phyloP scores from a whole-genome alignment of 805 yeast species.

The Candida ovalis region DNA sequence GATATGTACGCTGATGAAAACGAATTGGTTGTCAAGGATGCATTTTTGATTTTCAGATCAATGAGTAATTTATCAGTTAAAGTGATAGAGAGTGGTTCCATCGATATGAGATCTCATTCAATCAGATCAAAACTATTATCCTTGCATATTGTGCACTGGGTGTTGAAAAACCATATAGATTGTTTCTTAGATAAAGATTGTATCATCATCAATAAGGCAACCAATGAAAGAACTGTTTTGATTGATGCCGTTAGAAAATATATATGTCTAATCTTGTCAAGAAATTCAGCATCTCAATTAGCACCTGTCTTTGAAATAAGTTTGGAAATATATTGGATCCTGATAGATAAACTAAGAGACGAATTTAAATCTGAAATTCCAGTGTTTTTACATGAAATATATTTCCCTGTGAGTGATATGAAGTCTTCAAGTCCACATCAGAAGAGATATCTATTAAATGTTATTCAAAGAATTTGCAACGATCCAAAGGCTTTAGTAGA shows the following conservation, averaged over 20 bases:
- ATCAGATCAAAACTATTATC: constrained; percentile 89
- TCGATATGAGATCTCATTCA: constrained; percentile 87
- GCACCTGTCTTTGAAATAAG: constrained; percentile 91
- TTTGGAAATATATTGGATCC: constrained; percentile 88
- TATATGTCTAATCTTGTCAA: constrained; percentile 72
- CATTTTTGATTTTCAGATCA: constrained; percentile 87
- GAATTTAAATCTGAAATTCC: constrained; percentile 93
- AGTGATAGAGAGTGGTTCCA: constrained; percentile 66
- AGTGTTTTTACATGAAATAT: constrained; percentile 87
- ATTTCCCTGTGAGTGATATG: constrained; percentile 91
- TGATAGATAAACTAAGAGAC: constrained; percentile 75
- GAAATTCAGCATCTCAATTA: constrained; percentile 88
- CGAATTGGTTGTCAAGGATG: constrained; percentile 79
- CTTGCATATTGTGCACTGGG: constrained; percentile 80
- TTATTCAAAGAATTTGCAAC: constrained; percentile 77
- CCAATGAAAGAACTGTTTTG: constrained; percentile 55
- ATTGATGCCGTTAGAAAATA: constrained; percentile 82
- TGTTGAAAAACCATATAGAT: constrained; percentile 79
- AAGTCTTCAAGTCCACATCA: constrained; percentile 90
- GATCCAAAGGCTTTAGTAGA: constrained; percentile 92
- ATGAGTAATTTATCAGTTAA: constrained; percentile 92
- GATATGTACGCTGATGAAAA: constrained; percentile 48
- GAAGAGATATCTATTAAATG: constrained; percentile 76
- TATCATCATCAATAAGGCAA: constrained; percentile 45
- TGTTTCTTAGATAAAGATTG: constrained; percentile 64